These are phyloP conservation scores for Polyporus tsugae DNA, from an alignment of 1,284 basidiomycete species.

Conservation along the genomic window DNA sequence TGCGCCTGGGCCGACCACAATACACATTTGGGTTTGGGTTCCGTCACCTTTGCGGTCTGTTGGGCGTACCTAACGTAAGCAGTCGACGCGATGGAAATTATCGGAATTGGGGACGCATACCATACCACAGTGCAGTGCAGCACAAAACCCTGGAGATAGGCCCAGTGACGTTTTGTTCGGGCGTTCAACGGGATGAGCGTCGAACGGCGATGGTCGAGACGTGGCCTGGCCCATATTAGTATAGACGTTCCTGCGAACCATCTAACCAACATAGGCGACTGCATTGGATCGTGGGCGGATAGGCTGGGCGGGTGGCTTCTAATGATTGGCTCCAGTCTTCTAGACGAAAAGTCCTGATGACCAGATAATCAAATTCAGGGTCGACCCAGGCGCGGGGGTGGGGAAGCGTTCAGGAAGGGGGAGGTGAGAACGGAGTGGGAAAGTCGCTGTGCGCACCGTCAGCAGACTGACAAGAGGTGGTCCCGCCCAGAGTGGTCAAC, in stretches of 20 bases:
- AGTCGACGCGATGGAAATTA: neutral
- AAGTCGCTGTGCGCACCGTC: neutral
- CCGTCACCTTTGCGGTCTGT: neutral
- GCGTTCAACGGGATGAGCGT: neutral
- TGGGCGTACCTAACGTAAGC: neutral
- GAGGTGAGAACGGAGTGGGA: neutral
- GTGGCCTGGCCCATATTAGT: neutral
- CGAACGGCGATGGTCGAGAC: neutral
- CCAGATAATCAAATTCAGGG: conserved; percentile 30
- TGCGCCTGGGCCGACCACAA: neutral
- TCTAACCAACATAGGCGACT: neutral
- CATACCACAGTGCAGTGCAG: neutral
- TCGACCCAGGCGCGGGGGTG: conserved; percentile 12
- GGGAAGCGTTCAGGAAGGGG: no score
- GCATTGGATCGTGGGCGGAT: conserved; percentile 1
- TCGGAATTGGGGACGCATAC: neutral
- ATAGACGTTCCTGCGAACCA: conserved; percentile 10
- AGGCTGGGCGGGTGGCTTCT: conserved; percentile 3
- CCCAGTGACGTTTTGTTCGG: neutral
- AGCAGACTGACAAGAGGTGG: neutral
- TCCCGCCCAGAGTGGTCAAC: neutral
- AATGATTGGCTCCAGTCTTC: conserved; percentile 10
- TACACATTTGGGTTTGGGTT: neutral
- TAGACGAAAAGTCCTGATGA: neutral
- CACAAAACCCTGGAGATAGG: neutral